Conservation (phyloP, 2,329 filamentous ascomycete genomes). For the Penicillium sp. region DNA sequence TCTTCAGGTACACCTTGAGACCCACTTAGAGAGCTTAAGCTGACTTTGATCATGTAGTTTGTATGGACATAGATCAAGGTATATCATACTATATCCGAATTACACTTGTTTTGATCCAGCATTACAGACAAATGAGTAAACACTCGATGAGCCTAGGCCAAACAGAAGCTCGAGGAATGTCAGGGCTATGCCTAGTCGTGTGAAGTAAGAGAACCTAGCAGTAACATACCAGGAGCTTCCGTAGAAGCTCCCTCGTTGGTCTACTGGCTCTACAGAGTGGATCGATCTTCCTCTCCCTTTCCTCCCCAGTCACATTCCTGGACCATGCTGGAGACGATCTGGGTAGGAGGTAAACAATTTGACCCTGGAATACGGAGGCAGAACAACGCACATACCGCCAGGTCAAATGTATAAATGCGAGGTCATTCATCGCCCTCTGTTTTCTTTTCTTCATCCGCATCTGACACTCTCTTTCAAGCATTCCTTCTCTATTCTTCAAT, state of each 20-base stretch:
- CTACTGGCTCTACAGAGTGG: conserved; percentile 10
- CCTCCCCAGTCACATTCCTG: conserved; percentile 35
- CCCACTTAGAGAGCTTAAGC: conserved; percentile 6
- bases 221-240: conserved; percentile 26
- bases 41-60: not conserved
- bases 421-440: conserved; percentile 16
- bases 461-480: conserved; percentile 31
- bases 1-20: not conserved
- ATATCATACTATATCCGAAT: not conserved
- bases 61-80: not conserved
- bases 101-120: not conserved
- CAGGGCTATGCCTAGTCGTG: conserved; percentile 4
- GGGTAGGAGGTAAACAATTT: conserved; percentile 9
- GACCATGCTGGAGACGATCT: conserved; percentile 10
- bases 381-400: conserved; percentile 22
- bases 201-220: conserved; percentile 10
- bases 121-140: not conserved
- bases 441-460: conserved; percentile 29
- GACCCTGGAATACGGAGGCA: conserved; percentile 6
- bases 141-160: not conserved
- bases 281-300: conserved; percentile 15
- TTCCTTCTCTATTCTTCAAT: conserved; percentile 18
- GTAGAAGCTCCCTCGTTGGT: conserved; percentile 8
- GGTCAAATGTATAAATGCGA: conserved; percentile 34
- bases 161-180: conserved; percentile 14